A percentile compares a stretch with the other conserved stretches of the same genome.
These are phyloP conservation scores for Botrytis galanthina DNA, from an alignment of 2,329 filamentous ascomycete species.

Conservation along the genomic window DNA sequence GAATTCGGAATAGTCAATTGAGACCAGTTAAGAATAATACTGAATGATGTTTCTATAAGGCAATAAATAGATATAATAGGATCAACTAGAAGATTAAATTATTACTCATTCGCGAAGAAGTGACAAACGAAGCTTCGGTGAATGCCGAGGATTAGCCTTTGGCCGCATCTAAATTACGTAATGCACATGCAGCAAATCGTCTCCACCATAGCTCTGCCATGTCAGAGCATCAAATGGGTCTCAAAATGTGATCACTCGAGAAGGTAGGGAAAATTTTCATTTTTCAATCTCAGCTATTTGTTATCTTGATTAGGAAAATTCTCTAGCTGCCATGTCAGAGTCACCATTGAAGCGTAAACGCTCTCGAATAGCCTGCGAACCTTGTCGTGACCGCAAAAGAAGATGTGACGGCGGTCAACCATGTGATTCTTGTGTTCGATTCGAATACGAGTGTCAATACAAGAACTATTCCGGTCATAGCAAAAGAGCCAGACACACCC, in stretches of 20 bases:
- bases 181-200: not conserved
- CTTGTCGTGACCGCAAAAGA: slow-evolving; percentile 16
- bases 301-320: not conserved
- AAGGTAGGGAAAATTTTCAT: not conserved
- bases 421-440: slow-evolving; percentile 13
- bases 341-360: slow-evolving; percentile 10
- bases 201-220: not conserved
- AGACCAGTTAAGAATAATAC: no score
- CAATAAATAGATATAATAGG: not conserved
- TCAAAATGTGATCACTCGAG: not conserved
- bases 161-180: not conserved
- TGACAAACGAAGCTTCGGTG: no score
- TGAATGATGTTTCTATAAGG: not conserved
- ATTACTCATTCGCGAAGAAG: not conserved
- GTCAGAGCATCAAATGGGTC: not conserved
- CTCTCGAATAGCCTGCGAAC: slow-evolving; percentile 15
- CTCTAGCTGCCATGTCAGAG: not conserved
- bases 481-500: not conserved
- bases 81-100: not conserved
- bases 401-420: slow-evolving; percentile 12
- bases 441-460: slow-evolving; percentile 5
- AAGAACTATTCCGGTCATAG: not conserved
- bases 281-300: not conserved
- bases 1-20: no score
- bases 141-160: not conserved